phyloP scores from a whole-genome alignment of 177 flowering plant species.

The Vitis hybrid region DNA sequence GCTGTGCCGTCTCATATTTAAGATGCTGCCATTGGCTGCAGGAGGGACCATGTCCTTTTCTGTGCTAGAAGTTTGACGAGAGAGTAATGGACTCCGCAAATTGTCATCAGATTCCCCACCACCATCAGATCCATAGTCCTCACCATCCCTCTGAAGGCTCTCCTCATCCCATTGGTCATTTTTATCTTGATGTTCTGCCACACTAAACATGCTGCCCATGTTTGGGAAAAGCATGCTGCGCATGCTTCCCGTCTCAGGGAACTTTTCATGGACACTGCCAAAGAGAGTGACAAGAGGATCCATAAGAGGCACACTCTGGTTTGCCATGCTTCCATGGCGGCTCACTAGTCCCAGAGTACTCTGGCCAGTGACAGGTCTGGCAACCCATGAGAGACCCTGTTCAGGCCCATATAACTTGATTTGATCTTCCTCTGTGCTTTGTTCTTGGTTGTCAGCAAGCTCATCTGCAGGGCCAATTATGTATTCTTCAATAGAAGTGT shows the following conservation, averaged over 20 bases:
- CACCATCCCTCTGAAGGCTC: conserved; percentile 11
- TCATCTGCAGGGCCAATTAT: conserved; percentile 35
- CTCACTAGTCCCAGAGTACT: conserved; percentile 33
- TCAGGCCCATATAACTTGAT: conserved; percentile 38
- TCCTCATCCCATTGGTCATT: conserved; percentile 33
- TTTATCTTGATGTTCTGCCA: conserved; percentile 15
- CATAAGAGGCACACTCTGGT: conserved; percentile 25
- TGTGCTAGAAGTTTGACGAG: conserved; percentile 24
- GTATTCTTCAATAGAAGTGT: conserved; percentile 41
- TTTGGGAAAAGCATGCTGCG: conserved; percentile 37
- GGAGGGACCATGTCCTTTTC: conserved; percentile 17
- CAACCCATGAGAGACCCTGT: conserved; percentile 44
- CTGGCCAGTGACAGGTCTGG: conserved; percentile 39
- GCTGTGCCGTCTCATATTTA: conserved; percentile 7
- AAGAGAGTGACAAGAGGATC: conserved; percentile 46
- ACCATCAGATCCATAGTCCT: conserved; percentile 18
- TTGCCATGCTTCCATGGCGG: conserved; percentile 31
- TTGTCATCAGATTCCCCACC: conserved; percentile 32
- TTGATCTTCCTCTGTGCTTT: conserved; percentile 20
- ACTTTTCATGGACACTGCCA: conserved; percentile 44
- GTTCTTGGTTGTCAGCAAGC: conserved; percentile 16
- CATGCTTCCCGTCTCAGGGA: conserved; percentile 34
- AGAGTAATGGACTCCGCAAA: conserved; percentile 34
- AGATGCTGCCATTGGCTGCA: not conserved
- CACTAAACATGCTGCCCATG: conserved; percentile 43